phyloP scores from a whole-genome alignment of 139 green algal genomes.

The Parachlorella kessleri region DNA sequence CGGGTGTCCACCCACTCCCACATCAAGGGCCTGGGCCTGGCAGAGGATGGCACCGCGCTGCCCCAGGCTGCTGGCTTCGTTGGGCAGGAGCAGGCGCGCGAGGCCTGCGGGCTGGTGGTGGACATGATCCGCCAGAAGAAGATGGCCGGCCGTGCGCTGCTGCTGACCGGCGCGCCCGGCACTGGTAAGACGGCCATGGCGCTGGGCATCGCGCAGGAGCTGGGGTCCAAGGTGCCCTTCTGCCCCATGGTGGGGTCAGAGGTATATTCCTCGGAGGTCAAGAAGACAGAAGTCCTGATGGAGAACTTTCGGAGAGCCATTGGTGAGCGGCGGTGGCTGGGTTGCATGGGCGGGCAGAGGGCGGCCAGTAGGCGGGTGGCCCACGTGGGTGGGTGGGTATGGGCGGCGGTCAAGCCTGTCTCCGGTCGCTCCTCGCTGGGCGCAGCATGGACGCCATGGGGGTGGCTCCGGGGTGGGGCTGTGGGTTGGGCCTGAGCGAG shows the following conservation, averaged over 20 bases:
- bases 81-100: slow-evolving; percentile 91
- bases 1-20: slow-evolving; percentile 98
- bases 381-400: no score
- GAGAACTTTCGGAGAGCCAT: slow-evolving; percentile 98
- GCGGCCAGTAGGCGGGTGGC: no score
- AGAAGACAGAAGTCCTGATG: slow-evolving; percentile 99
- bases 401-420: no score
- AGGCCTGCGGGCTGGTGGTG: slow-evolving; percentile 96
- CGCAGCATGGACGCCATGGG: no score
- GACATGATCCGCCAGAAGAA: slow-evolving; percentile 99
- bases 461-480: no score
- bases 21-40: slow-evolving; percentile 96
- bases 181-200: slow-evolving; percentile 99
- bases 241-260: slow-evolving; percentile 99
- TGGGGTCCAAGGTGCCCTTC: slow-evolving; percentile 94
- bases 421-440: no score
- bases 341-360: no score
- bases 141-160: slow-evolving; percentile 95
- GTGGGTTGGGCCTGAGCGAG: no score
- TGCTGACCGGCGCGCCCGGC: slow-evolving; percentile 95
- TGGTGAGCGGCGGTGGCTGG: no score
- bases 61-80: slow-evolving; percentile 90
- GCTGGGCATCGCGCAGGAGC: slow-evolving; percentile 95
- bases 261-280: slow-evolving; percentile 98
- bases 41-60: slow-evolving; percentile 82